These are phyloP conservation scores for Schwanniomyces yamadae DNA, from an alignment of 805 yeast genomes.

Conservation along the genomic window DNA sequence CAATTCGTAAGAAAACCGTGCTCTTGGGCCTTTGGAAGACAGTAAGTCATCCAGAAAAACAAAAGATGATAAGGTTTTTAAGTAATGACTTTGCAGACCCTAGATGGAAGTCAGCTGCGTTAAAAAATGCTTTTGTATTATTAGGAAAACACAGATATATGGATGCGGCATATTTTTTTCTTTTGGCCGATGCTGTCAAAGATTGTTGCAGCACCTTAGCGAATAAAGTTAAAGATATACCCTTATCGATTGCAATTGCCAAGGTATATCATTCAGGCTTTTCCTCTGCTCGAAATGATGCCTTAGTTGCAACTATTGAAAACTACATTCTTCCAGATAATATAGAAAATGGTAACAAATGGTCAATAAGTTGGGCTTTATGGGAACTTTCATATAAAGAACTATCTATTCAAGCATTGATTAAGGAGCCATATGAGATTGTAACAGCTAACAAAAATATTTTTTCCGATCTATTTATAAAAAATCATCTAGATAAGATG, in stretches of 20 bases:
- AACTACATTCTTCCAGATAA: conserved; percentile 56
- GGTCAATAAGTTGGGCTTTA: conserved; percentile 80
- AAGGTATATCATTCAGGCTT: conserved; percentile 59
- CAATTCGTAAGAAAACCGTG: conserved; percentile 73
- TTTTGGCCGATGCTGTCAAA: conserved; percentile 69
- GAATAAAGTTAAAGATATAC: conserved; percentile 63
- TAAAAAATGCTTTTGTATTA: conserved; percentile 88
- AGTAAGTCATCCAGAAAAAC: conserved; percentile 73
- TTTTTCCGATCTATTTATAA: conserved; percentile 22
- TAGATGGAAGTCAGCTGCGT: conserved; percentile 86
- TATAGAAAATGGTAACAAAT: conserved; percentile 62
- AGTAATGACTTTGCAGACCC: conserved; percentile 69
- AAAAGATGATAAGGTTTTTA: conserved; percentile 76
- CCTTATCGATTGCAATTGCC: conserved; percentile 78
- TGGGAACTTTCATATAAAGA: conserved; percentile 53
- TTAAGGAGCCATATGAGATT: conserved; percentile 50
- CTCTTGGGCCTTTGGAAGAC: conserved; percentile 83
- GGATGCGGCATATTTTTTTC: conserved; percentile 88
- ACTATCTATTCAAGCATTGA: conserved; percentile 60
- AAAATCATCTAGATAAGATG: conserved; percentile 12
- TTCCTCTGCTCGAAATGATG: conserved; percentile 34
- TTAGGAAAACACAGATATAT: conserved; percentile 82
- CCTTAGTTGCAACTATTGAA: conserved; percentile 42
- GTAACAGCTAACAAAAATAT: conserved; percentile 16
- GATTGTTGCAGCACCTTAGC: conserved; percentile 79